Percentiles rank a stretch among this genome's conserved stretches.
Conservation (phyloP, 176 grass and related monocot species). For the Themeda triandra region DNA sequence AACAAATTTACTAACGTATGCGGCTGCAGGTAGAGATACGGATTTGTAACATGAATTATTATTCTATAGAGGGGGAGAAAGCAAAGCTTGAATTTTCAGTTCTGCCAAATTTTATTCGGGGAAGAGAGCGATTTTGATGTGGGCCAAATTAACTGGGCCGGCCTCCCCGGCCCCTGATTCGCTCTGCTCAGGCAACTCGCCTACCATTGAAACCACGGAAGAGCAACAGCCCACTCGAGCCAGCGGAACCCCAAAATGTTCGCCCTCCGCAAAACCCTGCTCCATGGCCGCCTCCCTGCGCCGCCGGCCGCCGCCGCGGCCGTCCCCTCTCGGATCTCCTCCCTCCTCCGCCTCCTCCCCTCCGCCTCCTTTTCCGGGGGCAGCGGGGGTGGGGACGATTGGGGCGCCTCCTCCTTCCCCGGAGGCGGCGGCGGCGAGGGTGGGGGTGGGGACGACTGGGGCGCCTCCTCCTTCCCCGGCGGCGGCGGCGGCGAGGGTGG, state of each 20-base stretch:
- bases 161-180: background rate
- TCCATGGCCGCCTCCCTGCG: conserved; percentile 50
- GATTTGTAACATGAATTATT: background rate
- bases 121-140: background rate
- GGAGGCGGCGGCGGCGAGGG: conserved; percentile 2
- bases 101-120: background rate
- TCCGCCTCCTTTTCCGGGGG: background rate
- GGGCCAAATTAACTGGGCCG: conserved; percentile 20
- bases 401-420: conserved; percentile 40
- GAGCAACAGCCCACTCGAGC: conserved; percentile 28
- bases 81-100: background rate
- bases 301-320: conserved; percentile 26
- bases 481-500: background rate
- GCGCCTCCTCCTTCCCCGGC: conserved; percentile 40
- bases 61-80: background rate
- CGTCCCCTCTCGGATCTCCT: conserved; percentile 28
- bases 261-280: conserved; percentile 60
- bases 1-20: too few species aligned
- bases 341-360: conserved; percentile 37
- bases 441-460: conserved; percentile 56
- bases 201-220: conserved; percentile 32
- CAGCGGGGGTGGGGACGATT: conserved; percentile 42
- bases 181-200: background rate
- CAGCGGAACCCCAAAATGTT: conserved; percentile 41
- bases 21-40: background rate